Percentiles rank a stretch among this genome's conserved stretches.
phyloP scores from a whole-genome alignment of 2,329 filamentous ascomycete genomes.

The Fusarium cyanostomum region DNA sequence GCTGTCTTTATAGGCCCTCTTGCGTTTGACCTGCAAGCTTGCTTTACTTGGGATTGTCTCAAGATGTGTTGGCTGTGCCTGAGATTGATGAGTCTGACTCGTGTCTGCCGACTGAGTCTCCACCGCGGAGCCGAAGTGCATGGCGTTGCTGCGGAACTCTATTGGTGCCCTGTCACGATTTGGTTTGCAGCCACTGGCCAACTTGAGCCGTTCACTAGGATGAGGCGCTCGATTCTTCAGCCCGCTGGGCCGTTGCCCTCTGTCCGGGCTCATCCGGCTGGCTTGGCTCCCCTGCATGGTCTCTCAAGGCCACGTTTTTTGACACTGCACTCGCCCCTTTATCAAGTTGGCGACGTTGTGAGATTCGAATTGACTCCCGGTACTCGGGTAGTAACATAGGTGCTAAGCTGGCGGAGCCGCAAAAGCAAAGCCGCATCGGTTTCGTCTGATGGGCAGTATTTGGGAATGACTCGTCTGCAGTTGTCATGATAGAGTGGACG shows the following conservation, averaged over 20 bases:
- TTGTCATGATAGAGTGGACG: not conserved
- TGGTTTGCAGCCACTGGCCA: not conserved
- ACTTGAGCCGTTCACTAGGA: not conserved
- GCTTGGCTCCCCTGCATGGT: not conserved
- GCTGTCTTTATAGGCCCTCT: not conserved
- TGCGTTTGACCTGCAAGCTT: not conserved
- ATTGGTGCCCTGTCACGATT: not conserved
- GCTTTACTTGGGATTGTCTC: not conserved
- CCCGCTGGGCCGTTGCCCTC: conserved; percentile 4
- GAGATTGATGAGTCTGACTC: conserved; percentile 20
- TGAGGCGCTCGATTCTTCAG: not conserved
- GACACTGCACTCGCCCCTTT: not conserved
- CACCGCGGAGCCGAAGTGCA: conserved; percentile 33
- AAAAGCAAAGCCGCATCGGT: conserved; percentile 10
- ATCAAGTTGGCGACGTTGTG: not conserved
- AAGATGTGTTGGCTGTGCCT: not conserved
- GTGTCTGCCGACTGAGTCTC: conserved; percentile 6
- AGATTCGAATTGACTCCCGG: not conserved
- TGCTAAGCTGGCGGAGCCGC: conserved; percentile 25
- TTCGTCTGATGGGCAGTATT: not conserved
- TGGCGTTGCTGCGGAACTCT: conserved; percentile 1
- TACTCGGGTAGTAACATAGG: not conserved
- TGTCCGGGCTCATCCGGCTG: conserved; percentile 1
- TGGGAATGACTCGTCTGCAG: not conserved
- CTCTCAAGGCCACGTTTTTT: conserved; percentile 19